Base-by-base conservation (phyloP, 2,329 filamentous ascomycete species). In the Aspergillus brunneoviolaceus region DNA sequence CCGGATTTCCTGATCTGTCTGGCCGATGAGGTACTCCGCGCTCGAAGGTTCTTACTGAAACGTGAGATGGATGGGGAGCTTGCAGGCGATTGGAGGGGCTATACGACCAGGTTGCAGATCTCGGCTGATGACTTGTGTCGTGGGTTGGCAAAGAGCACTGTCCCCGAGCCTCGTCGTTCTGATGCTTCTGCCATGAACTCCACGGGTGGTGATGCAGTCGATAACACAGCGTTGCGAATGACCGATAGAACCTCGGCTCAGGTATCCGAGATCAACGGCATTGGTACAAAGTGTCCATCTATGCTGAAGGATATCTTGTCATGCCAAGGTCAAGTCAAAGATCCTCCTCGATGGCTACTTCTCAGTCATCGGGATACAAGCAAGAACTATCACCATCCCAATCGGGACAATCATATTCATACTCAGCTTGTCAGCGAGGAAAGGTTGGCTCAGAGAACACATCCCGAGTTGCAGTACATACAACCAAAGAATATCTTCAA, bases 1-100 rank as follows among this genome's bases (percentile, higher is more conserved):
- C 61, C 63, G 10, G 68, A 73, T 57, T 71, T 72, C 21, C 57
- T 73, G 19, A 60, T 73, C 58, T 77, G 71, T 29, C 61, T 69
- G 21, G 59, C 63, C 0, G 63, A 66, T 2, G 74, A 77, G 19
- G 48, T 78, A n/a, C 49, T 70, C 19, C 62, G 63, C 5, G 75
- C 74, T 21, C 69, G 69, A 50, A 63, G 61, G 25, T 77, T 71
- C 51, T 47, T 78, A 35, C 63, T 67, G 9, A 70, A 65, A n/a
- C 65, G 65, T 14, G 68, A 65, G 0, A 62, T 78, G 10, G 65
- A 73, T 47, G 62, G 63, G 27, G 63, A 42, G 3, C 69, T 72
- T 58, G 72, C 70, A 27, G 76, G 76, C 0, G 61, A 69, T 57
- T 78, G 76, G 76, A 66, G 61, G 23, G 69, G 69, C 47, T 66